These are phyloP conservation scores for Colletotrichum sp. DNA, from an alignment of 2,329 filamentous ascomycete species.

Conservation along the genomic window DNA sequence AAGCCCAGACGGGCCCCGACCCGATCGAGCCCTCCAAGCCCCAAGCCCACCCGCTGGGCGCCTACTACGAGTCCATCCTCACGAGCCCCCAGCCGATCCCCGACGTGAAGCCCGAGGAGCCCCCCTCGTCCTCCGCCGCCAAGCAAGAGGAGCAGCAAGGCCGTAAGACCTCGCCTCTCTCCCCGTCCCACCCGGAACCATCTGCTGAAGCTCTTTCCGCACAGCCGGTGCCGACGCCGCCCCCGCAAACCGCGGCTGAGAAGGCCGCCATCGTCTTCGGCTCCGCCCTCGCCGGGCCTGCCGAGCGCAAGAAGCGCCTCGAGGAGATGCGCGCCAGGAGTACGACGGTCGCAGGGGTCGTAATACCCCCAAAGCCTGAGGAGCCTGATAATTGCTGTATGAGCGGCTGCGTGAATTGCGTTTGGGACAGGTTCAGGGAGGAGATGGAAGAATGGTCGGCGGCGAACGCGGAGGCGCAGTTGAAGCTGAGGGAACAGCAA, in stretches of 20 bases:
- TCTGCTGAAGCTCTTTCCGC: slow-evolving; percentile 22
- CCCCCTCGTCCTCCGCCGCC: slow-evolving; percentile 41
- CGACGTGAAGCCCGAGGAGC: slow-evolving; percentile 46
- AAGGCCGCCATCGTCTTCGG: slow-evolving; percentile 79
- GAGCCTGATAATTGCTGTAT: slow-evolving; percentile 99
- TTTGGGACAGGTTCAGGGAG: slow-evolving; percentile 91
- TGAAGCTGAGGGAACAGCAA: slow-evolving; percentile 43
- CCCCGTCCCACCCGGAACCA: slow-evolving; percentile 18
- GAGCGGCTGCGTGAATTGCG: slow-evolving; percentile 97
- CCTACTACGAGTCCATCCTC: slow-evolving; percentile 64
- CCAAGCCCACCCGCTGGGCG: slow-evolving; percentile 54
- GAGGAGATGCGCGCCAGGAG: slow-evolving; percentile 62
- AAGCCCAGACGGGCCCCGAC: slow-evolving; percentile 27
- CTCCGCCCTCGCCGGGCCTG: slow-evolving; percentile 75
- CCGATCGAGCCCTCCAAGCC: slow-evolving; percentile 32
- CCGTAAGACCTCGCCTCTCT: slow-evolving; percentile 24
- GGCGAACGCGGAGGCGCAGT: slow-evolving; percentile 66
- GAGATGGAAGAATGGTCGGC: slow-evolving; percentile 89
- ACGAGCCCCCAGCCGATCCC: slow-evolving; percentile 46
- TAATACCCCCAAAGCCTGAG: slow-evolving; percentile 80
- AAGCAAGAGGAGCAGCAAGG: slow-evolving; percentile 25
- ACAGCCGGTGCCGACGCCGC: slow-evolving; percentile 33
- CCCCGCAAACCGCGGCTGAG: slow-evolving; percentile 54
- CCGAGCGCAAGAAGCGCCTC: slow-evolving; percentile 66
- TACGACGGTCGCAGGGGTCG: slow-evolving; percentile 74